phyloP scores from a whole-genome alignment of 352 stramenopile species.

The Peronosclerospora sorghi region DNA sequence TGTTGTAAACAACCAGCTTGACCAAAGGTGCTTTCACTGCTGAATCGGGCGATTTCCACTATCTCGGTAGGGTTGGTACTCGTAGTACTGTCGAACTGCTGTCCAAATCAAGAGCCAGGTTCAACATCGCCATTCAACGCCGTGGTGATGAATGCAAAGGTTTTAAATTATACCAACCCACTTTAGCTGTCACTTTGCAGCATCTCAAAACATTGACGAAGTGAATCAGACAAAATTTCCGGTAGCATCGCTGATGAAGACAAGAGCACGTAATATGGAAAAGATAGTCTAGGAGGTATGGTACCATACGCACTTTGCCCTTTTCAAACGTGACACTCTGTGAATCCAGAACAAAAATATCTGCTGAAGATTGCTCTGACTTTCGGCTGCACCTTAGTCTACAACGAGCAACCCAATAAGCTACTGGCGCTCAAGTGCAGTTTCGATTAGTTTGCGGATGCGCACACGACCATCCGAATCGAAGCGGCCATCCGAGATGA shows the following conservation, averaged over 20 bases:
- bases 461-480: slow-evolving; percentile 94
- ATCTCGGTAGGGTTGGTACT: no score
- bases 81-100: no score
- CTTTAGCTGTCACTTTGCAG: slow-evolving; percentile 56
- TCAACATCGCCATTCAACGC: no score
- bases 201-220: slow-evolving; percentile 99
- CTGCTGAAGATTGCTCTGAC: slow-evolving; percentile 19
- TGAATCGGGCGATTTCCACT: no score
- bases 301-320: slow-evolving; percentile 92
- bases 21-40: no score
- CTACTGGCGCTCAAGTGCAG: slow-evolving; percentile 95
- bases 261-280: slow-evolving; percentile 99
- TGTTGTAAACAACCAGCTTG: no score
- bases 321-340: slow-evolving; percentile 96
- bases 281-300: slow-evolving; percentile 99
- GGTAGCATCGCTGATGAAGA: slow-evolving; percentile 92
- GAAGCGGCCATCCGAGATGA: slow-evolving; percentile 63
- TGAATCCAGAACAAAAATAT: slow-evolving; percentile 97
- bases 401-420: slow-evolving; percentile 97
- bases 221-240: slow-evolving; percentile 97
- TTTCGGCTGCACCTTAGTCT: slow-evolving; percentile 61
- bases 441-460: slow-evolving; percentile 93
- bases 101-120: no score
- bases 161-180: no score
- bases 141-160: no score